Percentiles rank a stretch among this genome's conserved stretches.
Evolutionary conservation across 495 filamentous ascomycete species (phyloP).

Genomic region (Podospora didyma): DNA sequence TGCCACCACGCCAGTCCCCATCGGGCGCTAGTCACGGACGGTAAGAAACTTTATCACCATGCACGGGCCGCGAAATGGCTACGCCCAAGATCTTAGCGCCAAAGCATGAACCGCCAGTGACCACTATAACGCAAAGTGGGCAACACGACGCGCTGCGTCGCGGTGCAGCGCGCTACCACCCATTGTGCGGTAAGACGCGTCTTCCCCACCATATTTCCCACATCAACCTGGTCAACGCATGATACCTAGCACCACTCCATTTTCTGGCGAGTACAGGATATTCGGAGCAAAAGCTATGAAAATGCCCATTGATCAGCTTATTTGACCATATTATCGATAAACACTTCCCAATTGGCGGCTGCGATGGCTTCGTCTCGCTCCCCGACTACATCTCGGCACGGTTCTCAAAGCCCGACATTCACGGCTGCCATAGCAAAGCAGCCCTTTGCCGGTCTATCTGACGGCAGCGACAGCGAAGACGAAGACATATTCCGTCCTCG

Average conservation of each 20-base stretch:
- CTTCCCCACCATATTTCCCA: slow-evolving; percentile 1
- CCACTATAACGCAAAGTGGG: too few relatives aligned
- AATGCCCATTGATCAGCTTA: not conserved
- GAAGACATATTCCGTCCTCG: slow-evolving; percentile 53
- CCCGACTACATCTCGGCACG: slow-evolving; percentile 25
- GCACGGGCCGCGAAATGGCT: too few relatives aligned
- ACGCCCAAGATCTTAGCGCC: too few relatives aligned
- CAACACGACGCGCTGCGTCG: slow-evolving; percentile 6
- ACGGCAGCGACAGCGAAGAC: slow-evolving; percentile 17
- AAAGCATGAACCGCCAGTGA: too few relatives aligned
- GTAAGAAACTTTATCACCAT: too few relatives aligned
- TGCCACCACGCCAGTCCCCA: not conserved
- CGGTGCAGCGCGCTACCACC: not conserved
- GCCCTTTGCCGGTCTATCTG: not conserved
- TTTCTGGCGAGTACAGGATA: not conserved
- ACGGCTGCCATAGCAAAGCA: not conserved
- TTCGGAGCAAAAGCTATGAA: too few relatives aligned
- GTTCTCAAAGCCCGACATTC: not conserved
- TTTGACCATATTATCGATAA: slow-evolving; percentile 6
- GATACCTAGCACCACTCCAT: not conserved
- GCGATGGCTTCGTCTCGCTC: slow-evolving; percentile 43
- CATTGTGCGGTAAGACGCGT: not conserved
- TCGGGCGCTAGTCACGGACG: too few relatives aligned
- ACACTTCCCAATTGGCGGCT: slow-evolving; percentile 13
- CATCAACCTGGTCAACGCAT: not conserved